phyloP scores from a whole-genome alignment of 495 filamentous ascomycete genomes.

The Cryomyces antarcticus region DNA sequence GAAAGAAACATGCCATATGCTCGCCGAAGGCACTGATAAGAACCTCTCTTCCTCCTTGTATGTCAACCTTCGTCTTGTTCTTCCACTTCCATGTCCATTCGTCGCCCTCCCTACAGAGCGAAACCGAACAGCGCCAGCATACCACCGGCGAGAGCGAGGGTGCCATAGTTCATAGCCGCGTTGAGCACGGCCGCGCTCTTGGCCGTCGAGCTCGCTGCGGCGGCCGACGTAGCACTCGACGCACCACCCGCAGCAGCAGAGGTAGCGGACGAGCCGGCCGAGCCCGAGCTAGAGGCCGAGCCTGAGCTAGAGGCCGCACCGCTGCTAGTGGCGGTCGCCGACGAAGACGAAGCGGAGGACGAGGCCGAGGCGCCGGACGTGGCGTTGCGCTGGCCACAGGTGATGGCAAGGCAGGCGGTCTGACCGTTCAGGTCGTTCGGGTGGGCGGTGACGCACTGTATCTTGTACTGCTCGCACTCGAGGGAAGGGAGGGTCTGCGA shows the following conservation, averaged over 20 bases:
- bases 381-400: constrained; percentile 21
- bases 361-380: constrained; percentile 15
- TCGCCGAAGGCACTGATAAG: too few species aligned
- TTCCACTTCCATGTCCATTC: too few species aligned
- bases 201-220: constrained; percentile 2
- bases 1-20: too few species aligned
- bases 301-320: neutral
- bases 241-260: neutral
- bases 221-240: neutral
- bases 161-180: constrained; percentile 28
- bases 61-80: too few species aligned
- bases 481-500: constrained; percentile 33
- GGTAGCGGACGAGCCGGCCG: constrained; percentile 7
- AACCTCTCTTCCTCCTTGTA: too few species aligned
- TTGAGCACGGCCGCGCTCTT: constrained; percentile 17
- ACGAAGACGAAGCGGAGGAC: constrained; percentile 9
- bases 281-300: neutral
- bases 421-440: constrained; percentile 25
- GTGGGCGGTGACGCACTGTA: constrained; percentile 28
- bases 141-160: constrained; percentile 26
- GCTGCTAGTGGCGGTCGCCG: constrained; percentile 7
- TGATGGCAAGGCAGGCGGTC: constrained; percentile 21
- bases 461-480: constrained; percentile 30
- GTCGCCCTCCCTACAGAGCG: constrained; percentile 29
- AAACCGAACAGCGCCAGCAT: constrained; percentile 29